These are phyloP conservation scores for Leucaena leucocephala DNA, from an alignment of 306 rosid species.

Conservation along the genomic window DNA sequence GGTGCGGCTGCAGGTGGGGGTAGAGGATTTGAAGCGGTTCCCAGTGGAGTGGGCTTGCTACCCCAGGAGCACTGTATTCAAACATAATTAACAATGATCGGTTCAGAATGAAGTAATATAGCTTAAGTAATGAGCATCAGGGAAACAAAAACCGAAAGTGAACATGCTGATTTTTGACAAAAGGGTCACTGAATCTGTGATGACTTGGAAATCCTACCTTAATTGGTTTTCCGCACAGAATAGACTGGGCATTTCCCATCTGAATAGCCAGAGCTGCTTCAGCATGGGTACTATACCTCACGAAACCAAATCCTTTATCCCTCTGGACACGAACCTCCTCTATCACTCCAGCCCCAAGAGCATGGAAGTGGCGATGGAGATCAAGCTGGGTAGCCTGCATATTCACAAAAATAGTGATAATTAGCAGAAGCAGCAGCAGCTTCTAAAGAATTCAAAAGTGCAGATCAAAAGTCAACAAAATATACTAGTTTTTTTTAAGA, in stretches of 20 bases:
- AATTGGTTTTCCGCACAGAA: constrained; percentile 76
- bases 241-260: constrained; percentile 78
- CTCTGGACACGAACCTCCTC: constrained; percentile 98
- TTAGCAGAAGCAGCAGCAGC: constrained; percentile 7
- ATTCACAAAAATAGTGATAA: constrained; percentile 19
- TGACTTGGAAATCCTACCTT: constrained; percentile 61
- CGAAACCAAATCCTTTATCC: constrained; percentile 98
- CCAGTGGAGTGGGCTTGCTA: constrained; percentile 97
- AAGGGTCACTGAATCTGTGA: neutral
- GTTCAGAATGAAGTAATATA: neutral
- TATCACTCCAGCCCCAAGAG: constrained; percentile 90
- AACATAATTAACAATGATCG: neutral
- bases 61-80: constrained; percentile 91
- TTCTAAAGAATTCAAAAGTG: constrained; percentile 16
- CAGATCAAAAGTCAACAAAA: constrained; percentile 6
- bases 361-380: constrained; percentile 89
- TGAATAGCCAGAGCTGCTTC: constrained; percentile 99
- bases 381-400: constrained; percentile 80
- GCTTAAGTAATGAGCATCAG: neutral
- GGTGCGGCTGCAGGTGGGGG: constrained; percentile 86
- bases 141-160: neutral
- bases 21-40: constrained; percentile 91
- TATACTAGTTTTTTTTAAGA: neutral
- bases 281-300: constrained; percentile 76
- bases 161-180: neutral